Percentiles rank a stretch among this genome's conserved stretches.
phyloP scores from a whole-genome alignment of 371 early-diverging fungal species.

The Mucor irregularis region DNA sequence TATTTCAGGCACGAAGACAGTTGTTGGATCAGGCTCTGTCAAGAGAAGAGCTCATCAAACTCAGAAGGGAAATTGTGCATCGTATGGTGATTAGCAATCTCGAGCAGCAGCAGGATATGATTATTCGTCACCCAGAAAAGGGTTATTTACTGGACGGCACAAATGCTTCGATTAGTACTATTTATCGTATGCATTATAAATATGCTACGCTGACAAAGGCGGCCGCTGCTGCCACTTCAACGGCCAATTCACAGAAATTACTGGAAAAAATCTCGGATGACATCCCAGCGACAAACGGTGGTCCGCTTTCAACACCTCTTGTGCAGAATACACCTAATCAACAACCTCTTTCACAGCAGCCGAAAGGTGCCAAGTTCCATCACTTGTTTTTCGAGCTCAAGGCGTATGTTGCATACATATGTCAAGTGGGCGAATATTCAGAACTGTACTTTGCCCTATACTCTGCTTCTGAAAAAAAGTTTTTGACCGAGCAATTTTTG shows the following conservation, averaged over 20 bases:
- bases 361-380: conserved; percentile 47
- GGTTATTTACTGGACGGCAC: conserved; percentile 63
- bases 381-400: conserved; percentile 64
- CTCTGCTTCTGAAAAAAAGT: conserved; percentile 44
- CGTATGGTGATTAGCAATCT: conserved; percentile 60
- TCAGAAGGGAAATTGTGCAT: conserved; percentile 62
- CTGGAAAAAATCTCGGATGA: too few relatives aligned
- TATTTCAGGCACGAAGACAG: conserved; percentile 69
- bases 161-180: conserved; percentile 56
- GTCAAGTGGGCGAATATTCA: conserved; percentile 60
- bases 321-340: neutral
- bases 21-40: conserved; percentile 67
- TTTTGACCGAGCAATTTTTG: conserved; percentile 66
- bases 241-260: too few relatives aligned
- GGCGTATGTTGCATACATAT: conserved; percentile 67
- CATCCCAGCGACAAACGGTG: neutral
- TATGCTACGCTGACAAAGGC: conserved; percentile 16
- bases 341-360: neutral
- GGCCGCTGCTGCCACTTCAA: neutral
- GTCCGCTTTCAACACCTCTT: neutral
- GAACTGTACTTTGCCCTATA: conserved; percentile 73
- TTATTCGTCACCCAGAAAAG: conserved; percentile 65
- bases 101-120: conserved; percentile 56
- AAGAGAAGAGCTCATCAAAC: conserved; percentile 57
- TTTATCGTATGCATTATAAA: conserved; percentile 63